Evolutionary conservation across 2,329 filamentous ascomycete genomes (phyloP).

Genomic region (Xylaria polymorpha): DNA sequence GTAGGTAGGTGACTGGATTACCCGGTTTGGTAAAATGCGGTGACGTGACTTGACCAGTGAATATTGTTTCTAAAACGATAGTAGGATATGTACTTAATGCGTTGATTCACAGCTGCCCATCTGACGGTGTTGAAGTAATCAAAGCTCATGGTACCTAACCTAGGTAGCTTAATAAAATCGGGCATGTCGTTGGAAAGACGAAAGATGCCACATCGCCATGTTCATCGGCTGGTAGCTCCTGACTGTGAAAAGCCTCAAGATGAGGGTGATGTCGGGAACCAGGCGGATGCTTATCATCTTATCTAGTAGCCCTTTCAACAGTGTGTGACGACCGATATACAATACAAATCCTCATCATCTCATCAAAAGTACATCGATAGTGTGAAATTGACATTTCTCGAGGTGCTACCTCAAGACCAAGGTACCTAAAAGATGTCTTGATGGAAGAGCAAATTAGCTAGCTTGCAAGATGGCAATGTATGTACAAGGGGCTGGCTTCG

Average conservation of each 20-base stretch:
- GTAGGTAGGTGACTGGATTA: slow-evolving; percentile 28
- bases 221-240: neutral
- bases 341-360: neutral
- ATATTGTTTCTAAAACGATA: neutral
- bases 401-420: neutral
- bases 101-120: neutral
- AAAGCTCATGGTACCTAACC: neutral
- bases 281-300: neutral
- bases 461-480: slow-evolving; percentile 20
- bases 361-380: neutral
- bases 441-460: neutral
- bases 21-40: neutral
- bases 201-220: too few relatives aligned
- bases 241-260: too few relatives aligned
- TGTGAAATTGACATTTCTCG: too few relatives aligned
- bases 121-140: neutral
- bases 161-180: neutral
- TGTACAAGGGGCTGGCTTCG: slow-evolving; percentile 26
- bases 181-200: neutral
- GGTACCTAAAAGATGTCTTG: neutral
- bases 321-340: neutral
- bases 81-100: neutral
- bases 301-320: too few relatives aligned
- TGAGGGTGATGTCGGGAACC: neutral
- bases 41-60: slow-evolving; percentile 7